Evolutionary conservation across 2,329 filamentous ascomycete genomes (phyloP), one percentile per base, ranked within the genome.

Genomic region (Colletotrichum spinosum): DNA sequence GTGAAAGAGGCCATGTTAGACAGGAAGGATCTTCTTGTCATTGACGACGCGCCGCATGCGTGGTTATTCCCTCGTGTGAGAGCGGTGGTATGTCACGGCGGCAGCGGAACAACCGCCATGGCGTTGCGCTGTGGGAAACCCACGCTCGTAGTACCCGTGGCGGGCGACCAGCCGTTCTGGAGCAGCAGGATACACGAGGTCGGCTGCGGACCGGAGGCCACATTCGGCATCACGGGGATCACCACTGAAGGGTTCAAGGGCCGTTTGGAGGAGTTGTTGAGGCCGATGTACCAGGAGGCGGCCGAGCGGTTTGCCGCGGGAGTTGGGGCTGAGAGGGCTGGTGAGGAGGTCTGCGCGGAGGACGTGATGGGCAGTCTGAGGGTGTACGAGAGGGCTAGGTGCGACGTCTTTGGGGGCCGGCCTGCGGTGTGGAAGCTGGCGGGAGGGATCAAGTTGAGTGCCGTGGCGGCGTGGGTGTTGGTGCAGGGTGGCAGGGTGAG

Each of bases 151-250:
- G 53, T 68, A 3, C 65, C 65, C n/a, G 65, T 68, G 10, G 49
- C 61, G 2, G 65, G 65, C 3, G 65, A 66, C 53, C 62, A 66
- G 65, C 53, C 57, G 25, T 64, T 68, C 10, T 68, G 67, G 67
- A 64, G 48, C 7, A 8, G 11, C 11, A 41, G 56, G 37, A 48
- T 68, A 9, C 10, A 11, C 11, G 50, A 39, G n/a, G 42, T 11
- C 4, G 66, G 62, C 4, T 63, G 53, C 3, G 66, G 62, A 15
- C 65, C 62, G 11, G 42, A 53, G 33, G 49, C 49, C 15, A 38
- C 35, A 15, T 61, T 62, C 11, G 50, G n/a, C 2, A n/a, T 66
- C 8, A 48, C 41, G 10, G 49, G 39, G 44, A 12, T 62, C 13
- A 63, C 48, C 11, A 17, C 13, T 8, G 62, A 67, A 1, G 25